A percentile compares a stretch with the other conserved stretches of the same genome.
phyloP scores from a whole-genome alignment of 352 stramenopile species.

The Globisporangium mamillatum region DNA sequence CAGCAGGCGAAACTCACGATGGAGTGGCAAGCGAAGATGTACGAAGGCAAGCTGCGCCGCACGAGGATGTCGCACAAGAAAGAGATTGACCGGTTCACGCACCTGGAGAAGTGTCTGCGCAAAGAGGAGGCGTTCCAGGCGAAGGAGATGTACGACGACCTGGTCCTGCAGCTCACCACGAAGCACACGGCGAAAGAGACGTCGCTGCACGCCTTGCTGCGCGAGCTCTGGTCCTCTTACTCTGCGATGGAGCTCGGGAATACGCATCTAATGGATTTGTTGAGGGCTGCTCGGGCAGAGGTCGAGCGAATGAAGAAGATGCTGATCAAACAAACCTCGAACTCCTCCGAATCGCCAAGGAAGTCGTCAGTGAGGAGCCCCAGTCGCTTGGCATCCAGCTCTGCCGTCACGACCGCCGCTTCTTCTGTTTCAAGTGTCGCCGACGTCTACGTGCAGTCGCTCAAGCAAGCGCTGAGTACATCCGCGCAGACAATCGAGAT shows the following conservation, averaged over 20 bases:
- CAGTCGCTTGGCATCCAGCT: constrained; percentile 1
- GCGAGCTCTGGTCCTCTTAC: constrained; percentile 48
- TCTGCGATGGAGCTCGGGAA: constrained; percentile 49
- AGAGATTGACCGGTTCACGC: constrained; percentile 58
- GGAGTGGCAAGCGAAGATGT: constrained; percentile 39
- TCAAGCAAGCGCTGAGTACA: constrained; percentile 43
- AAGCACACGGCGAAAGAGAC: constrained; percentile 43
- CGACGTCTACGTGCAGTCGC: constrained; percentile 32
- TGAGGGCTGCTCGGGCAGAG: constrained; percentile 38
- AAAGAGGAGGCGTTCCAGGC: constrained; percentile 54
- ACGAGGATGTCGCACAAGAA: constrained; percentile 50
- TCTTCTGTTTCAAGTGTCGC: constrained; percentile 4
- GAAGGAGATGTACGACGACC: constrained; percentile 41
- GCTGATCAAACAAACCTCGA: constrained; percentile 26
- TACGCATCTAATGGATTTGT: constrained; percentile 46
- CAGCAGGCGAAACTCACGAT: constrained; percentile 31
- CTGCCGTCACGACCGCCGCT: neutral
- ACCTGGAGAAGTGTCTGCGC: constrained; percentile 61
- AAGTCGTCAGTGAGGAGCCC: constrained; percentile 12
- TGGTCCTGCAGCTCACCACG: constrained; percentile 37
- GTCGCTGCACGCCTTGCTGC: constrained; percentile 42
- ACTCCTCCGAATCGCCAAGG: constrained; percentile 6
- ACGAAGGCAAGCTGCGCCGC: constrained; percentile 51
- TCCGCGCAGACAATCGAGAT: constrained; percentile 33
- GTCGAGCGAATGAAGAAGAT: constrained; percentile 55